Conservation (phyloP, 2,329 filamentous ascomycete species). For the Colletotrichum tamarilloi region DNA sequence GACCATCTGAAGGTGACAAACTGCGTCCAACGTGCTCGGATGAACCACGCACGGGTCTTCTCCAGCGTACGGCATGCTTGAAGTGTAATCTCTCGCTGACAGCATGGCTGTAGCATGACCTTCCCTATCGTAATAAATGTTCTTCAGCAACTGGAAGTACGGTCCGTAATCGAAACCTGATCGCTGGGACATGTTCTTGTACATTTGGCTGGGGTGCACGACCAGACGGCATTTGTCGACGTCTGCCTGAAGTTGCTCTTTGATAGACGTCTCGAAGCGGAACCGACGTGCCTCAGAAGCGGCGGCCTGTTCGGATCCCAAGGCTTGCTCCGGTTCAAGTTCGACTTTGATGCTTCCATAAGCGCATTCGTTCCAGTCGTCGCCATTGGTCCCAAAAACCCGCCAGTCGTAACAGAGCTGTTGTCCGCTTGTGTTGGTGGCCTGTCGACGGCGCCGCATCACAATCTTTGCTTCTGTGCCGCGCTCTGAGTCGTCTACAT, state of each 20-base stretch:
- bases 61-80: constrained; percentile 23
- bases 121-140: constrained; percentile 9
- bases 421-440: constrained; percentile 15
- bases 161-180: constrained; percentile 26
- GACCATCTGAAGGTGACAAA: constrained; percentile 18
- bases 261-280: background rate
- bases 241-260: background rate
- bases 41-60: constrained; percentile 29
- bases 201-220: constrained; percentile 6
- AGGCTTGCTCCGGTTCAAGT: background rate
- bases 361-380: constrained; percentile 17
- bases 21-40: constrained; percentile 18
- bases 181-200: constrained; percentile 2
- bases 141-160: constrained; percentile 19
- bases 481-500: constrained; percentile 2
- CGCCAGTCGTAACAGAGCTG: constrained; percentile 19
- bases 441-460: constrained; percentile 22
- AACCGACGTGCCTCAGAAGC: background rate
- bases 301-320: background rate
- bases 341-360: constrained; percentile 23
- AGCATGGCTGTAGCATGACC: constrained; percentile 9
- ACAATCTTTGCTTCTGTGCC: constrained; percentile 21
- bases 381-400: background rate
- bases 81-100: background rate
- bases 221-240: background rate